Base-by-base conservation (phyloP, 1,284 basidiomycete species). In the Xerocomus nothofagi region DNA sequence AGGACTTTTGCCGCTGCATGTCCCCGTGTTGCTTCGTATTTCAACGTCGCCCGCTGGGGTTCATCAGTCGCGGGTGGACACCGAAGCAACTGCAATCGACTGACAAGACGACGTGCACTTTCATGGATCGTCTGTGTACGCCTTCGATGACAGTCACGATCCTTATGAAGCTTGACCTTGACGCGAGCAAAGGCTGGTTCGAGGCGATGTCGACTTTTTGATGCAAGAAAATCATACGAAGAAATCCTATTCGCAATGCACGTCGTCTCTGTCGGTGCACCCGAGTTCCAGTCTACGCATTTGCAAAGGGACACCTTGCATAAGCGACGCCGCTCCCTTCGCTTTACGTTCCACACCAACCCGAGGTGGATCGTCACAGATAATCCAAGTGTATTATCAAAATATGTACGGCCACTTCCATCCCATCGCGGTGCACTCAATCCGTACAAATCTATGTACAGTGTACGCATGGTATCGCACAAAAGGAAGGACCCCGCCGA, bases 401-500 rank as follows among this genome's bases (percentile, higher is more conserved):
- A 34, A 41, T 36, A 53, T 30, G 39, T 29, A 34, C 40, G 17
- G 24, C 24, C 14, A 3, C 7, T n/a, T 37, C 17, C 23, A 7
- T 23, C 23, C 39, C 20, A 20, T 51, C n/a, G 23, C 17, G 27
- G 27, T n/a, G 29, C 9, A 21, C 12, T 4, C 33, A n/a, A 26
- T 17, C 38, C 18, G 7, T 17, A 39, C 34, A 20, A 20, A n/a
- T 44, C 44, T 44, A 38, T 29, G 34, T 31, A 36, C 40, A 21
- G 10, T 20, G 17, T 30, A 41, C 31, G 33, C 24, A 33, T 42
- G 56, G 52, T 58, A 55, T 55, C 41, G 27, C 40, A 38, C 31
- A 38, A 27, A 26, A 27, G 27, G 23, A 33, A 30, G n/a, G 18
- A 20, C 17, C 24, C 23, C n/a, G 33, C 43, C 33, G n/a, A 34